Base-by-base conservation (phyloP, 148 eudicot genomes). In the Rhododendron vialii region DNA sequence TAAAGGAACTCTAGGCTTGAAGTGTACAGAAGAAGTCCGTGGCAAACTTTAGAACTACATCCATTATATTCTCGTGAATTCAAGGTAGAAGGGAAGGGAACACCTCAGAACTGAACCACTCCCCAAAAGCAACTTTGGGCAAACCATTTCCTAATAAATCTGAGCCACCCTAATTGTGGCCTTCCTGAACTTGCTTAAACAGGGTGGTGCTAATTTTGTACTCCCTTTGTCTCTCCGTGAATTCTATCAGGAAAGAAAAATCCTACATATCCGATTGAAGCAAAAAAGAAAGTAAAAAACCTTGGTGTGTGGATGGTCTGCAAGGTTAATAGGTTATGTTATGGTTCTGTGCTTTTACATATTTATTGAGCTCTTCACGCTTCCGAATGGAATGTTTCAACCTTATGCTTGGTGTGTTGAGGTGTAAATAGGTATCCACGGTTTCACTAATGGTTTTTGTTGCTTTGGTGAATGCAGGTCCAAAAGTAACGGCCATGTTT, bases 401-500 rank as follows among this genome's bases (percentile, higher is more conserved):
- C 15, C 36, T 45, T 38, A 3, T 81, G 13, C 4, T 17, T n/a
- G 36, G 36, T 35, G 36, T 35, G 67, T 78, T 13, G 59, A 48
- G 82, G 22, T 48, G 59, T 38, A 28, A 53, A 15, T 30, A 24
- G 10, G 35, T 28, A 26, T 30, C 59, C 36, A 5, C 12, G 30
- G 82, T 50, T 80, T 15, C 33, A 22, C 26, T 43, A 69, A 59
- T 51, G 81, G 48, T 50, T 75, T 47, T 65, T 84, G 48, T 75
- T 84, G 79, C 77, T 41, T 82, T 87, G 36, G 84, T 78, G 83
- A 30, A 81, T 74, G 38, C 86, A 96, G 98, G 98, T 95, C 98
- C 98, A 82, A 89, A 88, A 85, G 77, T 95, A 83, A 86, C 93
- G 88, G 86, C 91, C 57, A 83, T 89, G 83, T 92, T 95, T 88